These are phyloP conservation scores for Dryas drummondii DNA, from an alignment of 306 rosid genomes.

Conservation along the genomic window DNA sequence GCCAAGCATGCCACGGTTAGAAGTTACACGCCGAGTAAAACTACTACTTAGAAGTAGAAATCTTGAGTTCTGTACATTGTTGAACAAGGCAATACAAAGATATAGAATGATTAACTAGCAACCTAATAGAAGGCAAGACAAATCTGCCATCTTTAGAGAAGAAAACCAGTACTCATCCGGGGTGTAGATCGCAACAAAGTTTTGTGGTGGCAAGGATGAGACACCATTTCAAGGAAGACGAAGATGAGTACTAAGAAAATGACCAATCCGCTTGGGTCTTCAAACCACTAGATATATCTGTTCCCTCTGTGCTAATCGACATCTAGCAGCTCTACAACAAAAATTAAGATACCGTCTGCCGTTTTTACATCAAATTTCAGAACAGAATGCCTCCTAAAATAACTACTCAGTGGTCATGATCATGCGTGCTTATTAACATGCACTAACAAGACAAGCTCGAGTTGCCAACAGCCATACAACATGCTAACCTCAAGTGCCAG, in stretches of 20 bases:
- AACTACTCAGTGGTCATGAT: conserved; percentile 25
- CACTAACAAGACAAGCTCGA: conserved; percentile 25
- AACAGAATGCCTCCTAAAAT: conserved; percentile 35
- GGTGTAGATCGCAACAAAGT: background rate
- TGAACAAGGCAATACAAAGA: conserved; percentile 23
- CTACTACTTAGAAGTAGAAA: background rate
- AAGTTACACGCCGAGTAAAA: background rate
- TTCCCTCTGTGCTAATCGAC: conserved; percentile 24
- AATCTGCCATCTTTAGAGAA: conserved; percentile 2
- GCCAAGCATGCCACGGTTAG: background rate
- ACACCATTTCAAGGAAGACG: background rate
- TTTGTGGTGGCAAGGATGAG: conserved; percentile 15
- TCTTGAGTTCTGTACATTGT: conserved; percentile 31
- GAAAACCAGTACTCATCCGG: background rate
- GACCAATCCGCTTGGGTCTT: conserved; percentile 27
- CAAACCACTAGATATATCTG: conserved; percentile 12
- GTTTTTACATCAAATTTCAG: conserved; percentile 33
- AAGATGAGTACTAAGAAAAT: conserved; percentile 6
- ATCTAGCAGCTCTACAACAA: conserved; percentile 30
- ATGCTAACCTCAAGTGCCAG: conserved; percentile 49
- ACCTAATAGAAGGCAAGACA: conserved; percentile 14
- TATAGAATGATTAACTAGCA: conserved; percentile 12
- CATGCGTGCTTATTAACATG: conserved; percentile 26
- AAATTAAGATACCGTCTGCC: conserved; percentile 25
- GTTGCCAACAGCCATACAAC: conserved; percentile 25